Conservation (phyloP, 306 rosid species). For the Hippophae tibetana region DNA sequence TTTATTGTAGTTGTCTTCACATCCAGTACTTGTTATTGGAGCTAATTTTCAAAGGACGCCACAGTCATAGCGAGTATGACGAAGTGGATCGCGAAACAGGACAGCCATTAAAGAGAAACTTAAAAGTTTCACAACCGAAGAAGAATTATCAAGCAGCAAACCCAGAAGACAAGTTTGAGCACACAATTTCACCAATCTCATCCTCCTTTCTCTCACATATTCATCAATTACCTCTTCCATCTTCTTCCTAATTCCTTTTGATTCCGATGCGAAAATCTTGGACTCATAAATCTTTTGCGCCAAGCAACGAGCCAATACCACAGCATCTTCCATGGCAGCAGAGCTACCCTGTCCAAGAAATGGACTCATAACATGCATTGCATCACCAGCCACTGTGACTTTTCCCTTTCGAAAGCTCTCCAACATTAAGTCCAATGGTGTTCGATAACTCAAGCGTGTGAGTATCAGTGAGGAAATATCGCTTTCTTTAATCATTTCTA, state of each 20-base stretch:
- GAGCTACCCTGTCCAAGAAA: slow-evolving; percentile 63
- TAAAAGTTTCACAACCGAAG: slow-evolving; percentile 15
- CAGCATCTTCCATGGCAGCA: slow-evolving; percentile 41
- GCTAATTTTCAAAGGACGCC: slow-evolving; percentile 1
- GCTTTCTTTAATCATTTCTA: slow-evolving; percentile 31
- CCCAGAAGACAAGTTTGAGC: slow-evolving; percentile 35
- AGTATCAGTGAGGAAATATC: slow-evolving; percentile 25
- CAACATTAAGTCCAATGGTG: slow-evolving; percentile 34
- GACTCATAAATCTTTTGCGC: slow-evolving; percentile 18
- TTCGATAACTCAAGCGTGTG: slow-evolving; percentile 28
- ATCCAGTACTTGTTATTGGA: background rate
- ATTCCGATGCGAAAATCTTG: background rate
- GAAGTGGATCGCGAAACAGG: slow-evolving; percentile 8
- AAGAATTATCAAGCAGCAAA: slow-evolving; percentile 13
- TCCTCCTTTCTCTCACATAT: slow-evolving; percentile 42
- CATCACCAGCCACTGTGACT: slow-evolving; percentile 54
- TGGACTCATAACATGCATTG: slow-evolving; percentile 60
- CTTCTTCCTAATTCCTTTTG: background rate
- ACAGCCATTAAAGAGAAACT: background rate
- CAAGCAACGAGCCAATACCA: slow-evolving; percentile 41
- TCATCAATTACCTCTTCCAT: slow-evolving; percentile 32
- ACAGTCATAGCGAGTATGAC: slow-evolving; percentile 18
- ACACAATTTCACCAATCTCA: slow-evolving; percentile 38
- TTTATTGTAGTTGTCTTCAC: too few species aligned
- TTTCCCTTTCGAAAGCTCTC: slow-evolving; percentile 29